Evolutionary conservation across 148 eudicot genomes (phyloP), one percentile per base, ranked within the genome.

Genomic region (Rhododendron simsii): DNA sequence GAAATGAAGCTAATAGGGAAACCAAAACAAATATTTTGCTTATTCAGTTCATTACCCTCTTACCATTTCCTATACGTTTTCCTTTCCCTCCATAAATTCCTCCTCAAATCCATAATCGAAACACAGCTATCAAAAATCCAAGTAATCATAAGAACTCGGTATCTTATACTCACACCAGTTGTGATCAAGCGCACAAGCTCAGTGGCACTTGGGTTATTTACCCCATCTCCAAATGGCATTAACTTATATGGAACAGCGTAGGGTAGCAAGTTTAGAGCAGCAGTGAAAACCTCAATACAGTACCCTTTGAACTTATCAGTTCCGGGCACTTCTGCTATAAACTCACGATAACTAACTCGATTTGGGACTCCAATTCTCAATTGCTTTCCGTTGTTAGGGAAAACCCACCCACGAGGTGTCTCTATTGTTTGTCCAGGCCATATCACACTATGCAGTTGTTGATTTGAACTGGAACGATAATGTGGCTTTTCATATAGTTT

Each of bases 381-480:
- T 48, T 10, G 89, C 83, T 81, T 91, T 21, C 94, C 96, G 23
- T 90, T 87, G 85, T 88, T 85, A 7, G 96, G 94, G 53, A 93
- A 93, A 86, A 92, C 93, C 98, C 98, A 94, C 57, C 98, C 98
- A 7, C 94, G 94, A 78, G 98, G 98, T 84, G 87, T 93, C 28
- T 81, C 86, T 26, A 86, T 41, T 23, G 91, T 93, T 80, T 86
- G 80, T 33, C 98, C 98, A 3, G 98, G 98, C 98, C 98, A 96
- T n/a, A 96, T 71, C 18, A 93, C 95, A 26, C 57, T 35, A 44
- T 74, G 65, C 20, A 96, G 85, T 15, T 87, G 87, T 80, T 87
- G 91, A 81, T 65, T 90, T 41, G 90, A 85, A 71, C 87, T 89
- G 8, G 50, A 47, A 9, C 59, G 87, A 35, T 92, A 91, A 18